phyloP scores from a whole-genome alignment of 129 eudicot genomes.

The Oenanthe sinensis region DNA sequence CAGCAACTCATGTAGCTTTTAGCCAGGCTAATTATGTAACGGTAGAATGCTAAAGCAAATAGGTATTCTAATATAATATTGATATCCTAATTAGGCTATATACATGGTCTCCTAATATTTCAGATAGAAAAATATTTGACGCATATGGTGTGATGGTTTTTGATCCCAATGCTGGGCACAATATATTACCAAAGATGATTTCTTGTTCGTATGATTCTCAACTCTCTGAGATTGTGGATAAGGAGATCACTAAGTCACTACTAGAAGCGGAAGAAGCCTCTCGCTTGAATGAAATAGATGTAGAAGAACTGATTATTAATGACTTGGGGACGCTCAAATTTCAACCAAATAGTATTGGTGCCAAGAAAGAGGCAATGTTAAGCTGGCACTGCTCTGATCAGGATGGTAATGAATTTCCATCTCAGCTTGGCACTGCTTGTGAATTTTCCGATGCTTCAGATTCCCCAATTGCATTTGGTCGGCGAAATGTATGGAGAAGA shows the following conservation, averaged over 20 bases:
- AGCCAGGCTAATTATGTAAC: background rate
- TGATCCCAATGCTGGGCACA: conserved; percentile 67
- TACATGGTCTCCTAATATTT: conserved; percentile 9
- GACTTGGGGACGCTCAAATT: background rate
- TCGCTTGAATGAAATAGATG: conserved; percentile 30
- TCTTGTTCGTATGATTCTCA: conserved; percentile 48
- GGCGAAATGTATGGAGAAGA: conserved; percentile 43
- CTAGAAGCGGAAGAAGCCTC: conserved; percentile 31
- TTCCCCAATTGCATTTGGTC: conserved; percentile 47
- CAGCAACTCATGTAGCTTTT: background rate
- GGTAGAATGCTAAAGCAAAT: background rate
- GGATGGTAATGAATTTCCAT: conserved; percentile 35
- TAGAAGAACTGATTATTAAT: conserved; percentile 25
- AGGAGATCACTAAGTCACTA: conserved; percentile 57
- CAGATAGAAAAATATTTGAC: conserved; percentile 34
- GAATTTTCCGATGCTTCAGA: conserved; percentile 33
- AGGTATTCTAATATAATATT: background rate
- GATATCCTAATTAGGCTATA: background rate
- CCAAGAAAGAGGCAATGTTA: conserved; percentile 71
- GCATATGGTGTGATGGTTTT: conserved; percentile 44
- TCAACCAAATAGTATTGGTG: conserved; percentile 29
- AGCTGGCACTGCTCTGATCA: conserved; percentile 33
- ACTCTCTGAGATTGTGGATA: conserved; percentile 60
- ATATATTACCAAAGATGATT: conserved; percentile 51
- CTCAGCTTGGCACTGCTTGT: conserved; percentile 14